Percentiles rank a stretch among this genome's conserved stretches.
Conservation (phyloP, 2,329 filamentous ascomycete species). For the Trichocomaceae sp. region DNA sequence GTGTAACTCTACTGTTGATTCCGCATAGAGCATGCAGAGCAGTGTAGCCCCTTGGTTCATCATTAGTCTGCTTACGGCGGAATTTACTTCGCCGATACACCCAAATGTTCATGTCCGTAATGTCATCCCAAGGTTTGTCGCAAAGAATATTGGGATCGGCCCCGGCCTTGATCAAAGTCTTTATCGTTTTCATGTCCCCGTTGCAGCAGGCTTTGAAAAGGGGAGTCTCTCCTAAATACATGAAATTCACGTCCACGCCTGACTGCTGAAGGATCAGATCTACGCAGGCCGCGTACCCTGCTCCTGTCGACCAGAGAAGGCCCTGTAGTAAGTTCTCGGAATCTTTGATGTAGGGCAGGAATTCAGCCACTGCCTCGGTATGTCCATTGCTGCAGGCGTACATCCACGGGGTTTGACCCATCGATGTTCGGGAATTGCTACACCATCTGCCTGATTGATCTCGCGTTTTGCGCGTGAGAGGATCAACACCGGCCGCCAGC, state of each 20-base stretch:
- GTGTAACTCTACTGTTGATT: not conserved
- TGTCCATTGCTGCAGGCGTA: not conserved
- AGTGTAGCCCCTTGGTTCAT: not conserved
- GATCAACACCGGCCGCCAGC: slow-evolving; percentile 15
- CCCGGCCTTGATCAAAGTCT: slow-evolving; percentile 1
- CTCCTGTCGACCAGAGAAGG: slow-evolving; percentile 1
- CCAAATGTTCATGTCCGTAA: not conserved
- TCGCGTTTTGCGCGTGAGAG: slow-evolving; percentile 14
- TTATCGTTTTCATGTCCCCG: slow-evolving; percentile 1
- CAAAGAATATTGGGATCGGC: slow-evolving; percentile 8
- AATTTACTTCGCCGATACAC: not conserved
- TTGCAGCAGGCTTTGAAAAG: slow-evolving; percentile 1
- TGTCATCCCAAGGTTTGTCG: not conserved
- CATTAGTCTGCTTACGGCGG: not conserved
- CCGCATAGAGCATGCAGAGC: slow-evolving; percentile 8
- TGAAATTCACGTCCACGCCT: slow-evolving; percentile 3
- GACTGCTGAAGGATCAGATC: not conserved
- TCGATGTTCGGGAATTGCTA: slow-evolving; percentile 2
- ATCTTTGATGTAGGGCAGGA: slow-evolving; percentile 1
- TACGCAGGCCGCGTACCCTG: not conserved
- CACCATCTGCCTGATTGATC: not conserved
- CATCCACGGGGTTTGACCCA: slow-evolving; percentile 5
- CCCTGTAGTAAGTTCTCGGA: not conserved
- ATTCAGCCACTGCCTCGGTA: not conserved
- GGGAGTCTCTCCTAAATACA: not conserved